These are phyloP conservation scores for Phoenix dactylifera DNA, from an alignment of 176 grass and related monocot genomes.

Conservation along the genomic window DNA sequence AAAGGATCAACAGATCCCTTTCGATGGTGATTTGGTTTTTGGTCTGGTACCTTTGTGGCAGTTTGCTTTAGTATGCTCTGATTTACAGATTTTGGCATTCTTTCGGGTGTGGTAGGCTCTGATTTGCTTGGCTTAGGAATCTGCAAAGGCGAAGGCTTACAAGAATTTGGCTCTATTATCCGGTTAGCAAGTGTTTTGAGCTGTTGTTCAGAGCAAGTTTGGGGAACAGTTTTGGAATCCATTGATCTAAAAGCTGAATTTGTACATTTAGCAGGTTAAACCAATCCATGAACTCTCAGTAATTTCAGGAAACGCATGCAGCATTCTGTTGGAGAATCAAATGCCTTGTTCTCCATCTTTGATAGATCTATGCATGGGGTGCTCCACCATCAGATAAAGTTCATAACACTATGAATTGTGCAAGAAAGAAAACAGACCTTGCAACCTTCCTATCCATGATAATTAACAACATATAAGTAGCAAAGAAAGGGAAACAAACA, in stretches of 20 bases:
- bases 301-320: neutral
- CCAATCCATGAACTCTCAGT: neutral
- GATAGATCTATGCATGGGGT: too few species aligned
- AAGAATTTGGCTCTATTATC: slow-evolving; percentile 11
- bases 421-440: too few species aligned
- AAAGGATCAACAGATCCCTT: slow-evolving; percentile 13
- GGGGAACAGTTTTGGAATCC: slow-evolving; percentile 38
- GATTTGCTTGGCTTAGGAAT: slow-evolving; percentile 17
- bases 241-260: slow-evolving; percentile 4
- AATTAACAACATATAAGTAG: too few species aligned
- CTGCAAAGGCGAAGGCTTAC: slow-evolving; percentile 25
- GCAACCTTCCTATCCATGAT: too few species aligned
- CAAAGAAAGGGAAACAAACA: too few species aligned
- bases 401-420: too few species aligned
- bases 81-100: neutral
- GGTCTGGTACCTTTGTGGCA: neutral
- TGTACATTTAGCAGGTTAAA: slow-evolving; percentile 6
- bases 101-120: slow-evolving; percentile 4
- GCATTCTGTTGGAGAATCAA: neutral
- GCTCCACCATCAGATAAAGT: too few species aligned
- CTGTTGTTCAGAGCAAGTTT: slow-evolving; percentile 8
- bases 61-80: slow-evolving; percentile 4
- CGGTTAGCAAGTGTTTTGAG: slow-evolving; percentile 10
- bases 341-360: too few species aligned
- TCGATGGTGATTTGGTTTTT: slow-evolving; percentile 16